Evolutionary conservation across 2,329 filamentous ascomycete genomes (phyloP).

Genomic region (Canariomyces notabilis): DNA sequence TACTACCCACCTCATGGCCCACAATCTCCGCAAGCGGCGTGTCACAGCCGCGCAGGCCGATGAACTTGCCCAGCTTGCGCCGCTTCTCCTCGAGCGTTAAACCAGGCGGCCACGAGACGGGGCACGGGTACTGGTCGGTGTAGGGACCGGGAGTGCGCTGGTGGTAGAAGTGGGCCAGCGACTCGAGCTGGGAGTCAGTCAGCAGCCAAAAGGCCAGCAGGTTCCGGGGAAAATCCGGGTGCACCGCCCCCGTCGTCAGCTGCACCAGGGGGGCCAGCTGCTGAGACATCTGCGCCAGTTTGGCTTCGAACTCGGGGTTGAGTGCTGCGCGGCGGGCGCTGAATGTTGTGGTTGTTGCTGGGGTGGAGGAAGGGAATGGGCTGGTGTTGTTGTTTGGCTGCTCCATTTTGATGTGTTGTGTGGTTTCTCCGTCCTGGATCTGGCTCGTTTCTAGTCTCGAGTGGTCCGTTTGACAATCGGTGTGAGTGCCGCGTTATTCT

Average conservation of each 20-base stretch:
- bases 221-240: constrained; percentile 60
- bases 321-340: constrained; percentile 35
- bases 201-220: constrained; percentile 70
- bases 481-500: background rate
- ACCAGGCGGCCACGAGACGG: constrained; percentile 56
- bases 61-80: constrained; percentile 67
- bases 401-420: constrained; percentile 8
- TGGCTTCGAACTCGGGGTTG: constrained; percentile 51
- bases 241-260: constrained; percentile 55
- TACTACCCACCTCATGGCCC: background rate
- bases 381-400: constrained; percentile 6
- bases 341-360: constrained; percentile 20
- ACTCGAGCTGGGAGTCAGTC: constrained; percentile 65
- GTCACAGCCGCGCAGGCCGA: constrained; percentile 59
- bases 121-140: constrained; percentile 59
- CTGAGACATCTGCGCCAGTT: constrained; percentile 62
- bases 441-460: background rate
- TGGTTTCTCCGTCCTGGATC: background rate
- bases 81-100: constrained; percentile 62
- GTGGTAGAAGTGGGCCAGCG: constrained; percentile 67
- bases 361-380: background rate
- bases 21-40: constrained; percentile 25
- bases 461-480: background rate
- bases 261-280: constrained; percentile 63
- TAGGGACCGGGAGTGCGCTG: constrained; percentile 56